Percentiles rank a stretch among this genome's conserved stretches.
phyloP scores from a whole-genome alignment of 805 yeast genomes.

The Scheffersomyces coipomensis region DNA sequence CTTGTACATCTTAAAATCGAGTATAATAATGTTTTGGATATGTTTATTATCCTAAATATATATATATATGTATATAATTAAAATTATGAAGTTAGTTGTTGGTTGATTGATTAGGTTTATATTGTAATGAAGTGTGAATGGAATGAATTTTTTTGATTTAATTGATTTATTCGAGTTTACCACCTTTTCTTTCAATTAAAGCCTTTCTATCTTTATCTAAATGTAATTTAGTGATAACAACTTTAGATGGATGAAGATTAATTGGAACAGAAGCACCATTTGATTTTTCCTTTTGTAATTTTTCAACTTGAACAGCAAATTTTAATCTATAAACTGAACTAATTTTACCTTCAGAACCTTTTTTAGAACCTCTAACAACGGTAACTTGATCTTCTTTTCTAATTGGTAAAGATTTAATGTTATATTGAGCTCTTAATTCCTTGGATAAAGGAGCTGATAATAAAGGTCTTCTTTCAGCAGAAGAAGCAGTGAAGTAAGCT shows the following conservation, averaged over 20 bases:
- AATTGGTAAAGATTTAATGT: conserved; percentile 92
- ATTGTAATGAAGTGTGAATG: background rate
- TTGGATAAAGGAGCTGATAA: conserved; percentile 98
- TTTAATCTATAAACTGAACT: conserved; percentile 98
- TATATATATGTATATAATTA: background rate
- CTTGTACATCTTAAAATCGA: too few species aligned
- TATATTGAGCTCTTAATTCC: conserved; percentile 97
- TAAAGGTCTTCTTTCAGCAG: conserved; percentile 89
- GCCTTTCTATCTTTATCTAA: conserved; percentile 99
- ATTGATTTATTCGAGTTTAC: conserved; percentile 75
- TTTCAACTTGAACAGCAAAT: conserved; percentile 94
- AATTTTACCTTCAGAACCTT: conserved; percentile 99
- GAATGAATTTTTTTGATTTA: background rate
- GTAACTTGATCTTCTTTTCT: conserved; percentile 96
- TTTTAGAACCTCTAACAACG: conserved; percentile 98
- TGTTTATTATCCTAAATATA: background rate
- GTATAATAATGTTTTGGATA: too few species aligned
- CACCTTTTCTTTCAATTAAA: conserved; percentile 96
- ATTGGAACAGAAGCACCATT: conserved; percentile 97
- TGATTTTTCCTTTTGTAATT: conserved; percentile 95
- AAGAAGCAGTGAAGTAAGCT: conserved; percentile 98
- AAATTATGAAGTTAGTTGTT: background rate
- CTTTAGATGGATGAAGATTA: conserved; percentile 98
- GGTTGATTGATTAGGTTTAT: too few species aligned
- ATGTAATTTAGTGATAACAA: conserved; percentile 97